These are phyloP conservation scores for Xylaria sp. DNA, from an alignment of 2,329 filamentous ascomycete species.

Conservation along the genomic window DNA sequence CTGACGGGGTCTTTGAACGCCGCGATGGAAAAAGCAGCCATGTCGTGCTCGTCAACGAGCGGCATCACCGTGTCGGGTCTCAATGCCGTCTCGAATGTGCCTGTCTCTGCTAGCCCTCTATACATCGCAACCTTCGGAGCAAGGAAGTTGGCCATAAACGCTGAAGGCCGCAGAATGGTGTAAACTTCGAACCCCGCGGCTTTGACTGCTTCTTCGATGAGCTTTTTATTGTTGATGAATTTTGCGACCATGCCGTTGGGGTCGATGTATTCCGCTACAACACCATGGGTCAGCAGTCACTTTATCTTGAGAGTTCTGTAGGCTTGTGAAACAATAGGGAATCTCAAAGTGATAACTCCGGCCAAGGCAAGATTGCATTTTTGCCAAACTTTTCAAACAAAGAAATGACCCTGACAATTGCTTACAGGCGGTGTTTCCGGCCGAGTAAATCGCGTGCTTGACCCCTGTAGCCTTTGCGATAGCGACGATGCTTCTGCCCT, in stretches of 20 bases:
- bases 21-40: constrained; percentile 37
- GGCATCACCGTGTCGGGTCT: constrained; percentile 31
- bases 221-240: constrained; percentile 31
- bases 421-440: not conserved
- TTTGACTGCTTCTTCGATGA: constrained; percentile 28
- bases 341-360: not conserved
- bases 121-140: constrained; percentile 38
- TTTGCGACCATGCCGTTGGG: constrained; percentile 14
- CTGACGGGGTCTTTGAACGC: constrained; percentile 51
- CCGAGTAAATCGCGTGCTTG: constrained; percentile 38
- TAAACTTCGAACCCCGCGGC: constrained; percentile 36
- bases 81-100: constrained; percentile 35
- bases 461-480: constrained; percentile 41
- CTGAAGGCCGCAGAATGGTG: constrained; percentile 37
- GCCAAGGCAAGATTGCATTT: not conserved
- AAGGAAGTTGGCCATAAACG: constrained; percentile 44
- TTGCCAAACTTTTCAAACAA: not conserved
- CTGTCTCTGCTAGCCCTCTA: constrained; percentile 30
- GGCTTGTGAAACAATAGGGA: not conserved
- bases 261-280: not conserved
- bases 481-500: constrained; percentile 32
- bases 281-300: not conserved
- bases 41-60: constrained; percentile 38
- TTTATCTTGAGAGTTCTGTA: not conserved
- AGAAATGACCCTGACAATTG: not conserved